Evolutionary conservation across 495 filamentous ascomycete species (phyloP).

Genomic region (Aspergillus affinis): DNA sequence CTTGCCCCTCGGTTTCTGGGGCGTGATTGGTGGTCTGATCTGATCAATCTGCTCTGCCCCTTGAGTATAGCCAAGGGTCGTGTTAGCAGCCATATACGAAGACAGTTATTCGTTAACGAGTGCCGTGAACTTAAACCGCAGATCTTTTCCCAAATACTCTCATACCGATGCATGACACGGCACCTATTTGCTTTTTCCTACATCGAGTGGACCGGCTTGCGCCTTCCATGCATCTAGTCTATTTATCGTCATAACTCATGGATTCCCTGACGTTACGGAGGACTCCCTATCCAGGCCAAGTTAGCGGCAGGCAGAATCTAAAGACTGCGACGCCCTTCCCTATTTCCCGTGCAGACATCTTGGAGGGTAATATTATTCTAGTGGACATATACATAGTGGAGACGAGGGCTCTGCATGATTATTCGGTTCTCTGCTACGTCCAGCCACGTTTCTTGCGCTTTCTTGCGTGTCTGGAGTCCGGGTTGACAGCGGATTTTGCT

Average conservation of each 20-base stretch:
- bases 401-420: constrained; percentile 5
- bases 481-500: neutral
- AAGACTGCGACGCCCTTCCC: constrained; percentile 12
- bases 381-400: constrained; percentile 17
- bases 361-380: neutral
- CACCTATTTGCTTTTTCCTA: constrained; percentile 15
- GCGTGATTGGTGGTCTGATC: neutral
- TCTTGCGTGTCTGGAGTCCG: constrained; percentile 8
- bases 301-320: constrained; percentile 10
- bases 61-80: neutral
- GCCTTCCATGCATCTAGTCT: constrained; percentile 22
- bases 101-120: neutral
- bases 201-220: constrained; percentile 20
- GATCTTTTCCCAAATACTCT: constrained; percentile 19
- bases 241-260: constrained; percentile 14
- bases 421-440: neutral
- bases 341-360: constrained; percentile 9
- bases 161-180: constrained; percentile 20
- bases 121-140: constrained; percentile 6
- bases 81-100: neutral
- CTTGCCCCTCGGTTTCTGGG: neutral
- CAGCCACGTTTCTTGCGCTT: constrained; percentile 18
- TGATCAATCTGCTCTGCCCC: neutral
- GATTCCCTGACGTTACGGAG: constrained; percentile 10
- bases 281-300: constrained; percentile 9